phyloP scores from a whole-genome alignment of 1,284 basidiomycete species.

The Singerocomus inundabilis region DNA sequence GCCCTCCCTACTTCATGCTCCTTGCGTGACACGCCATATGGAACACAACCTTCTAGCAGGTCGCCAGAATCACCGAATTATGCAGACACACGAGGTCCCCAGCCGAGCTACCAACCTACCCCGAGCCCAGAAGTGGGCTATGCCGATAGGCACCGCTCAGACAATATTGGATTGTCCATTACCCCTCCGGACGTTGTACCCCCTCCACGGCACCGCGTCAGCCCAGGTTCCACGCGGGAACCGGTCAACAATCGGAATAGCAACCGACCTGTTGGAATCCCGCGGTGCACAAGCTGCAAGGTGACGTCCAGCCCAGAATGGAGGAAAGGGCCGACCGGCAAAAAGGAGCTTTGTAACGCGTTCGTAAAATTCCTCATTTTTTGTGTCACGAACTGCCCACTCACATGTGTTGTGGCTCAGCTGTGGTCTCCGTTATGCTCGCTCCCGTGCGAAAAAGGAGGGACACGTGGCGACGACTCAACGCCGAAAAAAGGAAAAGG shows the following conservation, averaged over 20 bases:
- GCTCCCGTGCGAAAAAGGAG: conserved; percentile 81
- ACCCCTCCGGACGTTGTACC: conserved; percentile 53
- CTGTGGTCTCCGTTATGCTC: conserved; percentile 77
- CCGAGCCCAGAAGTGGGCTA: conserved; percentile 45
- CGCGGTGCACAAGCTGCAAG: conserved; percentile 81
- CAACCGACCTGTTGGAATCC: conserved; percentile 71
- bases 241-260: conserved; percentile 32
- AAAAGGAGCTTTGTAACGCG: conserved; percentile 94
- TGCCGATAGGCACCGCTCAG: conserved; percentile 33
- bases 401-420: conserved; percentile 41
- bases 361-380: conserved; percentile 44
- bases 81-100: conserved; percentile 27
- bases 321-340: conserved; percentile 87
- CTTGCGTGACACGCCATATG: conserved; percentile 32
- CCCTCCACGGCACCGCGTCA: conserved; percentile 59
- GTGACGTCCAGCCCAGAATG: conserved; percentile 88
- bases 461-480: conserved; percentile 44
- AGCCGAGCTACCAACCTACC: conserved; percentile 38
- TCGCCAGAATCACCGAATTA: conserved; percentile 28
- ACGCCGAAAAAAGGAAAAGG: conserved; percentile 46
- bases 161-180: conserved; percentile 24
- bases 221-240: conserved; percentile 38
- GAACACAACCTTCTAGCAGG: conserved; percentile 20
- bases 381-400: conserved; percentile 16
- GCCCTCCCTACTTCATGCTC: conserved; percentile 31